Conservation (phyloP, 495 filamentous ascomycete species). For the Tuber magnatum region DNA sequence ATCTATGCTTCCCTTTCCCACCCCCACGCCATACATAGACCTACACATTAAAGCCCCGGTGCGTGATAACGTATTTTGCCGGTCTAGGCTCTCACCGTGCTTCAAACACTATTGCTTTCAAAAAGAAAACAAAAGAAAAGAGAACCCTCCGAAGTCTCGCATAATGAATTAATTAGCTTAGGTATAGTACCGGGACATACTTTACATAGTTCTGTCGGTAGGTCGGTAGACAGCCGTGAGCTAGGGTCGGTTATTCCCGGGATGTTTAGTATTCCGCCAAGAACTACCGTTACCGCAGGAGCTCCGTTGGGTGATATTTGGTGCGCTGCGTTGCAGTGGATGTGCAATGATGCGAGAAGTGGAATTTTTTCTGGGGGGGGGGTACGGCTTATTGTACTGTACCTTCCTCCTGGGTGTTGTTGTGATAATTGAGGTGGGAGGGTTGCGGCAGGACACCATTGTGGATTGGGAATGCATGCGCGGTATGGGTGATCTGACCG, state of each 20-base stretch:
- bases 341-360: background rate
- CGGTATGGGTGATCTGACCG: background rate
- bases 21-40: no score
- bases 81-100: background rate
- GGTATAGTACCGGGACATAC: background rate
- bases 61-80: background rate
- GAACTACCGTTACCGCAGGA: background rate
- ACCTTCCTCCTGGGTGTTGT: background rate
- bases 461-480: background rate
- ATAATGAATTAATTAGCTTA: background rate
- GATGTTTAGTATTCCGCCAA: slow-evolving; percentile 16
- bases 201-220: background rate
- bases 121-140: background rate
- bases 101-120: background rate
- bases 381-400: background rate
- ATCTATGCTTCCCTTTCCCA: background rate
- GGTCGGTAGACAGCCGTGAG: slow-evolving; percentile 7
- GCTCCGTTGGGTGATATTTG: slow-evolving; percentile 3
- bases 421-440: background rate
- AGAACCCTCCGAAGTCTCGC: background rate
- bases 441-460: background rate
- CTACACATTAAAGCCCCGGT: background rate
- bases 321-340: background rate
- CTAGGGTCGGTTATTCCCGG: slow-evolving; percentile 26
- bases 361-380: background rate